A percentile compares a stretch with the other conserved stretches of the same genome.
phyloP scores from a whole-genome alignment of 768 basidiomycete species.

The Austroboletus festivus region DNA sequence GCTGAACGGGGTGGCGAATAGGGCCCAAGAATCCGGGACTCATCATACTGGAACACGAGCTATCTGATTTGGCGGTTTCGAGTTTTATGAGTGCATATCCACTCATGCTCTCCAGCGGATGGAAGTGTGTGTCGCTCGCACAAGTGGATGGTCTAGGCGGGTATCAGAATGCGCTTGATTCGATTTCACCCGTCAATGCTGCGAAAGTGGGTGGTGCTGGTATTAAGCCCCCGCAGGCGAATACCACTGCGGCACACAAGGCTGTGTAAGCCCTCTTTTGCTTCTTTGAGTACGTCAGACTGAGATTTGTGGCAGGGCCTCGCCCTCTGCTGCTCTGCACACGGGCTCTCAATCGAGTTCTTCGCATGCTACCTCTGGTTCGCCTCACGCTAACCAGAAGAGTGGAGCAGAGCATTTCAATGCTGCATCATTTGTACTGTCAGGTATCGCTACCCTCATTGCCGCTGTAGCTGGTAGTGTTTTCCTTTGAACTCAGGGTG shows the following conservation, averaged over 20 bases:
- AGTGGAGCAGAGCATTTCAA: conserved; percentile 28
- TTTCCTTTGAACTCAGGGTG: conserved; percentile 16
- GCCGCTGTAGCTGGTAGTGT: conserved; percentile 22
- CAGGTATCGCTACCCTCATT: conserved; percentile 21
- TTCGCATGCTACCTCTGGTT: conserved; percentile 13
- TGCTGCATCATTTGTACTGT: conserved; percentile 20
- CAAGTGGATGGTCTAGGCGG: conserved; percentile 36
- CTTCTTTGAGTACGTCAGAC: neutral
- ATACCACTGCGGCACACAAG: conserved; percentile 3
- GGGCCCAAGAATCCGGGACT: conserved; percentile 78
- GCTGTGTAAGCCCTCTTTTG: conserved; percentile 12
- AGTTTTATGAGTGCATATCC: conserved; percentile 69
- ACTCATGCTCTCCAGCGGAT: conserved; percentile 61
- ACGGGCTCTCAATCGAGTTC: conserved; percentile 6
- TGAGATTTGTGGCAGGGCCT: conserved; percentile 5
- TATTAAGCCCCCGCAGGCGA: conserved; percentile 16
- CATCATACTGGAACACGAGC: conserved; percentile 83
- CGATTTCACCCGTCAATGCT: conserved; percentile 25
- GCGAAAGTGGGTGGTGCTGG: conserved; percentile 20
- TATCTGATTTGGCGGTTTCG: conserved; percentile 52
- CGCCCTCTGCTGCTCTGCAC: neutral
- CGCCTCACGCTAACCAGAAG: conserved; percentile 33
- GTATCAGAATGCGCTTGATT: conserved; percentile 47
- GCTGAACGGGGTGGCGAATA: conserved; percentile 11
- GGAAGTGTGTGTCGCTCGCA: conserved; percentile 63